These are phyloP conservation scores for Scutellaria baicalensis DNA, from an alignment of 257 asterid genomes.

Conservation along the genomic window DNA sequence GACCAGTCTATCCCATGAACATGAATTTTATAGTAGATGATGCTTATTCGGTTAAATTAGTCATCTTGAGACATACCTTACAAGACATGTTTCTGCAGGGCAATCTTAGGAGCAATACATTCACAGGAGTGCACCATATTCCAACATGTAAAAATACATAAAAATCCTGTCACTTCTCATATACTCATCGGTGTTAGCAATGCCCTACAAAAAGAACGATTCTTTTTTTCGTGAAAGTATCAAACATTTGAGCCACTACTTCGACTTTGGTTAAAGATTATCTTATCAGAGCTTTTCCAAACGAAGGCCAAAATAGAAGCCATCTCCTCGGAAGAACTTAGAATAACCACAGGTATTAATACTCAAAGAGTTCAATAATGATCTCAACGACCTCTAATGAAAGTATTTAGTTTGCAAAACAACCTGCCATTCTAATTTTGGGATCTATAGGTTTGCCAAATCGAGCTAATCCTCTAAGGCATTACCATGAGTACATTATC, in stretches of 20 bases:
- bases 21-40: not conserved
- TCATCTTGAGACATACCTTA: not conserved
- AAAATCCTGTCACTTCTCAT: not conserved
- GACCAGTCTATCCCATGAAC: not conserved
- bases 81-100: not conserved
- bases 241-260: not conserved
- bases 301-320: not conserved
- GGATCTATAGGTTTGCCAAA: not conserved
- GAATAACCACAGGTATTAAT: not conserved
- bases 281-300: not conserved
- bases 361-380: not conserved
- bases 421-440: not conserved
- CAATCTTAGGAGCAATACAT: not conserved
- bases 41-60: not conserved
- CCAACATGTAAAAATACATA: constrained; percentile 5
- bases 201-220: not conserved
- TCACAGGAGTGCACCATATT: not conserved
- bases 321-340: not conserved
- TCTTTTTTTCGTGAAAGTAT: not conserved
- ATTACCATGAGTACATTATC: not conserved
- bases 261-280: not conserved
- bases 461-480: not conserved
- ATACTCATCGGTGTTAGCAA: not conserved
- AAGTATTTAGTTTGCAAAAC: not conserved
- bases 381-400: not conserved